Conservation (phyloP, 1,284 basidiomycete genomes). For the Ceratobasidium sp. region DNA sequence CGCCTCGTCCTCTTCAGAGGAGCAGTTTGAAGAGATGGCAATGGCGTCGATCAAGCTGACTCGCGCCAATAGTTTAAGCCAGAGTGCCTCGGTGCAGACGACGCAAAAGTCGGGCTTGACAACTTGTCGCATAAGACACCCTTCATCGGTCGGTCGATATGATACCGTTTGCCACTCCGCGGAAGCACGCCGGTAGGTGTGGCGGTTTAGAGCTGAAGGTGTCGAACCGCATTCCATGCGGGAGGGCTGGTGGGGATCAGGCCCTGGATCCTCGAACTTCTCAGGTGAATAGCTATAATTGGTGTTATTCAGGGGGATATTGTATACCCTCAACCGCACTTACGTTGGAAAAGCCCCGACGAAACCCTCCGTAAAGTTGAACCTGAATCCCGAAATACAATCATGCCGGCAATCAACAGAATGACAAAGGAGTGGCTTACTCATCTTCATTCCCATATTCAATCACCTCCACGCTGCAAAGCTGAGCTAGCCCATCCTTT, state of each 20-base stretch:
- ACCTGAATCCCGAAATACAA: conserved; percentile 61
- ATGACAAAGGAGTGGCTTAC: conserved; percentile 60
- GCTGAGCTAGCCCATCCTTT: conserved; percentile 70
- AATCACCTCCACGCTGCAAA: conserved; percentile 81
- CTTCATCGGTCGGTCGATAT: conserved; percentile 84
- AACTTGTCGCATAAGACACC: conserved; percentile 85
- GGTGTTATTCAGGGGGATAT: conserved; percentile 16
- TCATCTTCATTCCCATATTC: conserved; percentile 78
- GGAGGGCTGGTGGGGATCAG: conserved; percentile 52
- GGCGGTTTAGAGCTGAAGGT: not conserved
- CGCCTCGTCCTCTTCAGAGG: not conserved
- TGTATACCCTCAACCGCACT: conserved; percentile 49
- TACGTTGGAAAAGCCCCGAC: conserved; percentile 84
- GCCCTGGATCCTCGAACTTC: conserved; percentile 52
- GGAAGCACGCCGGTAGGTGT: conserved; percentile 66
- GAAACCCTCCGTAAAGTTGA: conserved; percentile 69
- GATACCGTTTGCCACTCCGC: conserved; percentile 66
- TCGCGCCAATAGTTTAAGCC: conserved; percentile 71
- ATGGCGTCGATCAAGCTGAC: conserved; percentile 73
- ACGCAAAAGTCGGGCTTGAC: conserved; percentile 79
- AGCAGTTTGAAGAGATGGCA: conserved; percentile 47
- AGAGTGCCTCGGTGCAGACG: conserved; percentile 80
- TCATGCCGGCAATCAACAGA: conserved; percentile 11
- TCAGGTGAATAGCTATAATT: conserved; percentile 45
- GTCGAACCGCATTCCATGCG: not conserved